A percentile compares a stretch with the other conserved stretches of the same genome.
Conservation (phyloP, 108 stramenopile species). For the Skeletonema menzelii region DNA sequence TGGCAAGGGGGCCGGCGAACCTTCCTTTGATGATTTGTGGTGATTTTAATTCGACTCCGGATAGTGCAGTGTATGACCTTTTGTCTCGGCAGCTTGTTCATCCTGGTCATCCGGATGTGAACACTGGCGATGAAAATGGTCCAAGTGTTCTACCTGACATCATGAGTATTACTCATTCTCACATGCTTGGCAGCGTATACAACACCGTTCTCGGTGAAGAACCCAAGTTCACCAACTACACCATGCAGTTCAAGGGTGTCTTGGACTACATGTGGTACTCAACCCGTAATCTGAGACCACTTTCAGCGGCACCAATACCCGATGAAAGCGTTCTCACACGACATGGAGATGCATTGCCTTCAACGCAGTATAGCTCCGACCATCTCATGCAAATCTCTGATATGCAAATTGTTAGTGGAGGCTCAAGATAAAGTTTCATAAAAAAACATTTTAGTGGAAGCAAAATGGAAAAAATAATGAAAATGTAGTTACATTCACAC, state of each 20-base stretch:
- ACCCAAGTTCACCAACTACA: constrained; percentile 96
- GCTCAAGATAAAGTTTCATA: constrained; percentile 18
- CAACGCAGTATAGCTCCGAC: constrained; percentile 93
- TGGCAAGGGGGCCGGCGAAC: constrained; percentile 70
- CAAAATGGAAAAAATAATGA: not conserved
- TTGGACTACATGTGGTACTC: constrained; percentile 98
- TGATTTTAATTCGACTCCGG: constrained; percentile 98
- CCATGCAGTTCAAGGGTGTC: constrained; percentile 88
- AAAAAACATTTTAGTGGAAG: not conserved
- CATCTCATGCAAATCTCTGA: constrained; percentile 96
- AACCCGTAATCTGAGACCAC: constrained; percentile 78
- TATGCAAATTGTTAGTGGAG: constrained; percentile 80
- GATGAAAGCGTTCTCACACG: constrained; percentile 71
- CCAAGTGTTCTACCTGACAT: constrained; percentile 88
- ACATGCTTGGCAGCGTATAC: constrained; percentile 93
- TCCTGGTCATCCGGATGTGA: constrained; percentile 90
- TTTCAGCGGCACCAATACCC: constrained; percentile 89
- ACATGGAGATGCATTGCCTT: constrained; percentile 92
- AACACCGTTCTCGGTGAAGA: constrained; percentile 91
- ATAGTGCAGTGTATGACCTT: constrained; percentile 95
- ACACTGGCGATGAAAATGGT: constrained; percentile 59
- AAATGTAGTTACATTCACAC: too few relatives aligned
- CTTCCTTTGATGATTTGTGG: constrained; percentile 96
- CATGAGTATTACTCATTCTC: constrained; percentile 89
- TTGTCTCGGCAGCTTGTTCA: constrained; percentile 88